These are phyloP conservation scores for Herpotrichia juniperi DNA, from an alignment of 2,329 filamentous ascomycete genomes.

Conservation along the genomic window DNA sequence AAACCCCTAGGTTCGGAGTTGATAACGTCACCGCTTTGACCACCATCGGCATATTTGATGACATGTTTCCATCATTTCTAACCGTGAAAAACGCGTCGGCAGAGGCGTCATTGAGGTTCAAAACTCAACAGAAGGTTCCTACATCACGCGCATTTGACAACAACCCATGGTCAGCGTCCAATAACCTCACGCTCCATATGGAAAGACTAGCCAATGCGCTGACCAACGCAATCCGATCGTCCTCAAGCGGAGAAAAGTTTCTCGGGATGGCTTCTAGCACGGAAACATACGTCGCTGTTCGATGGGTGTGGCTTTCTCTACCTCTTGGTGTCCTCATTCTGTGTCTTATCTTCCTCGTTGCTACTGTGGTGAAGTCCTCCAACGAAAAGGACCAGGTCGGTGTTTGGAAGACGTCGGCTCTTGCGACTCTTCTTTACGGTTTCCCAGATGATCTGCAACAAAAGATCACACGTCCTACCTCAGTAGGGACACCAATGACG, in stretches of 20 bases:
- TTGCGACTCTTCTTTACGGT: conserved; percentile 26
- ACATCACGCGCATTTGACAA: not conserved
- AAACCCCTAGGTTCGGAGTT: conserved; percentile 6
- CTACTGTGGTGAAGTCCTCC: conserved; percentile 26
- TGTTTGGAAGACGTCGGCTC: conserved; percentile 36
- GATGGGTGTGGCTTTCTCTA: conserved; percentile 39
- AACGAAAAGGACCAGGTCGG: conserved; percentile 20
- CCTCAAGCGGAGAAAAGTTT: conserved; percentile 5
- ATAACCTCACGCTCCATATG: conserved; percentile 25
- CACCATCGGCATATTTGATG: conserved; percentile 18
- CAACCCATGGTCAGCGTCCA: conserved; percentile 22
- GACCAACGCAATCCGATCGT: conserved; percentile 23
- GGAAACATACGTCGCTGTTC: conserved; percentile 33
- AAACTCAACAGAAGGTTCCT: not conserved
- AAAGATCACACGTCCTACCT: conserved; percentile 4
- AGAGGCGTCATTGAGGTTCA: conserved; percentile 9
- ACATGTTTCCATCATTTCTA: conserved; percentile 24
- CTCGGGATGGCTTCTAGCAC: conserved; percentile 18
- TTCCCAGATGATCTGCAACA: conserved; percentile 22
- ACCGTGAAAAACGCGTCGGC: conserved; percentile 9
- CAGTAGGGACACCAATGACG: conserved; percentile 19
- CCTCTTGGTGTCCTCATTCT: conserved; percentile 29
- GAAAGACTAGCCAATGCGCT: conserved; percentile 23
- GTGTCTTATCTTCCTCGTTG: conserved; percentile 27
- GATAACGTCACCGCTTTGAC: conserved; percentile 12